phyloP scores from a whole-genome alignment of 2,329 filamentous ascomycete species.

The Alternaria gaisen region DNA sequence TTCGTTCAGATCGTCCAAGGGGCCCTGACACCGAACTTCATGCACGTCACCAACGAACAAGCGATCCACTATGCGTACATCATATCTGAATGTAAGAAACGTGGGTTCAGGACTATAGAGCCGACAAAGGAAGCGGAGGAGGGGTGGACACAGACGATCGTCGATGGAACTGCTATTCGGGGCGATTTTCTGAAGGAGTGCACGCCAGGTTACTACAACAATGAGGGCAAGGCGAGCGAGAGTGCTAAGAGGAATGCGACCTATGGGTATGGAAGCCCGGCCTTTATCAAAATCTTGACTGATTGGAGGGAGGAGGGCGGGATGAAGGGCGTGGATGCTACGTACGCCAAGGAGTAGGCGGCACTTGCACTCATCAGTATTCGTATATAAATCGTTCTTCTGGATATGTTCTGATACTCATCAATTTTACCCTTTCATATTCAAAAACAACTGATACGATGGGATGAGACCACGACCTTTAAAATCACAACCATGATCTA shows the following conservation, averaged over 20 bases:
- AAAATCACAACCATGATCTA: no score
- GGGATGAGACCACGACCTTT: no score
- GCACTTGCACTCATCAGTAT: neutral
- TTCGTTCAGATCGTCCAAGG: slow-evolving; percentile 40
- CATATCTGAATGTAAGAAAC: slow-evolving; percentile 48
- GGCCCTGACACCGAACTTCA: slow-evolving; percentile 37
- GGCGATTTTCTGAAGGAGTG: slow-evolving; percentile 56
- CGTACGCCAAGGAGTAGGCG: neutral
- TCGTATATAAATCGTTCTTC: neutral
- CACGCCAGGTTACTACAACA: slow-evolving; percentile 65
- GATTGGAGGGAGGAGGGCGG: slow-evolving; percentile 42
- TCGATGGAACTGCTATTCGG: slow-evolving; percentile 53
- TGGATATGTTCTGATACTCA: no score
- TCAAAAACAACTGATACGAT: neutral
- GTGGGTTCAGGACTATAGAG: slow-evolving; percentile 53
- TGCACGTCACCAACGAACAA: slow-evolving; percentile 36
- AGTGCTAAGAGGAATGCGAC: slow-evolving; percentile 23
- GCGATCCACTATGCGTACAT: slow-evolving; percentile 58
- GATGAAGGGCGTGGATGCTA: slow-evolving; percentile 34
- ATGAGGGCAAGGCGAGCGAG: slow-evolving; percentile 27
- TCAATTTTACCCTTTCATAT: neutral
- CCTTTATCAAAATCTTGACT: slow-evolving; percentile 45
- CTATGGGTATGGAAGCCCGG: slow-evolving; percentile 43
- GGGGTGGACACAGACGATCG: slow-evolving; percentile 57
- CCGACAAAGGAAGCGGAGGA: slow-evolving; percentile 58